Evolutionary conservation across 768 basidiomycete species (phyloP).

Genomic region (Suillus brevipes): DNA sequence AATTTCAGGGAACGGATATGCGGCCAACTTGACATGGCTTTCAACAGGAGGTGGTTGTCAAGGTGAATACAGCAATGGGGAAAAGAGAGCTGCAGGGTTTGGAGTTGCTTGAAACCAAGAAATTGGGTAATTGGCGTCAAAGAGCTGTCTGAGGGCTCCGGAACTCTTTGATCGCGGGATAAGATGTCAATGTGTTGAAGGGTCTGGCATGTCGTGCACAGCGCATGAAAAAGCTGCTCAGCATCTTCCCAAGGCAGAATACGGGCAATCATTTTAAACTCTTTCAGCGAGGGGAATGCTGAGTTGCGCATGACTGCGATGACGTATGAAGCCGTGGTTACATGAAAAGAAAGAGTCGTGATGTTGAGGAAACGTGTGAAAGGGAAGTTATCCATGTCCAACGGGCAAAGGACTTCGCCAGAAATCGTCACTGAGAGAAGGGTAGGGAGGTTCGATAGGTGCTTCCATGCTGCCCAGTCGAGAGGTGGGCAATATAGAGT

Average conservation of each 20-base stretch:
- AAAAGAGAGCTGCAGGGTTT: not conserved
- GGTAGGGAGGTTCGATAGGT: not conserved
- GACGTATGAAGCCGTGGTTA: not conserved
- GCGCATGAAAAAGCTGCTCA: not conserved
- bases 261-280: not conserved
- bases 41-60: not conserved
- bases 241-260: not conserved
- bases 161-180: not conserved
- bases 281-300: not conserved
- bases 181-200: not conserved
- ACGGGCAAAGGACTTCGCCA: not conserved
- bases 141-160: not conserved
- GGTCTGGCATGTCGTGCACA: not conserved
- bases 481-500: slow-evolving; percentile 1
- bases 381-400: not conserved
- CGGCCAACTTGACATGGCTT: not conserved
- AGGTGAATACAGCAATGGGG: not conserved
- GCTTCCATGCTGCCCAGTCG: slow-evolving; percentile 1
- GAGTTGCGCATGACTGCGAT: not conserved
- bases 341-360: slow-evolving; percentile 1
- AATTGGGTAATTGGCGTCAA: not conserved
- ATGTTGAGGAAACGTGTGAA: not conserved
- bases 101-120: not conserved
- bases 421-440: not conserved
- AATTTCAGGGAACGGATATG: not conserved